These are phyloP conservation scores for Isatis lusitanica DNA, from an alignment of 441 rosid genomes.

Conservation along the genomic window DNA sequence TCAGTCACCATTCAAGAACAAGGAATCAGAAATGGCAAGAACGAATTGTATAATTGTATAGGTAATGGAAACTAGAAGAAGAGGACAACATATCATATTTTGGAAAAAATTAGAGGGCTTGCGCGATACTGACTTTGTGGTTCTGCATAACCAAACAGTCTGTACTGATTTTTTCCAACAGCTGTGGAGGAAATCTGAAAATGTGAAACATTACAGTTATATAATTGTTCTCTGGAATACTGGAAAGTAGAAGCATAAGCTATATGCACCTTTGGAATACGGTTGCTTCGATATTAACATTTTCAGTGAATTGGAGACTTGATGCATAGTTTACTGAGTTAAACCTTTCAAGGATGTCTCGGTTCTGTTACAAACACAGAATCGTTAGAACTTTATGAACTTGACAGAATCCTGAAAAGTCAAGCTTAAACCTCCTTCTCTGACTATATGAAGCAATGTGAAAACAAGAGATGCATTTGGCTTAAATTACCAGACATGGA, in stretches of 20 bases:
- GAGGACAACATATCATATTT: neutral
- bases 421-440: neutral
- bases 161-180: slow-evolving; percentile 65
- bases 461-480: no score
- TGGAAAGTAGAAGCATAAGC: neutral
- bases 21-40: neutral
- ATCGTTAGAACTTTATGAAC: neutral
- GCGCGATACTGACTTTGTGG: slow-evolving; percentile 63
- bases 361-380: slow-evolving; percentile 54
- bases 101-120: neutral
- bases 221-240: neutral
- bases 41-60: neutral
- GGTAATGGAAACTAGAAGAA: neutral
- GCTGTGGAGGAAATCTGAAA: slow-evolving; percentile 69
- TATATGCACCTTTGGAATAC: slow-evolving; percentile 74
- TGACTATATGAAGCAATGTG: no score
- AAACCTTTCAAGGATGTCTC: slow-evolving; percentile 68
- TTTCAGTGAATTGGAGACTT: slow-evolving; percentile 65
- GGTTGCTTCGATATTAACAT: slow-evolving; percentile 59
- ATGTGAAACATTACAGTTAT: neutral
- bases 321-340: slow-evolving; percentile 73
- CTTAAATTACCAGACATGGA: neutral
- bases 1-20: neutral
- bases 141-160: slow-evolving; percentile 91
- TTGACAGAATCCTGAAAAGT: neutral